Percentiles rank a stretch among this genome's conserved stretches.
These are phyloP conservation scores for Gentiana dahurica DNA, from an alignment of 257 asterid genomes.

Conservation along the genomic window DNA sequence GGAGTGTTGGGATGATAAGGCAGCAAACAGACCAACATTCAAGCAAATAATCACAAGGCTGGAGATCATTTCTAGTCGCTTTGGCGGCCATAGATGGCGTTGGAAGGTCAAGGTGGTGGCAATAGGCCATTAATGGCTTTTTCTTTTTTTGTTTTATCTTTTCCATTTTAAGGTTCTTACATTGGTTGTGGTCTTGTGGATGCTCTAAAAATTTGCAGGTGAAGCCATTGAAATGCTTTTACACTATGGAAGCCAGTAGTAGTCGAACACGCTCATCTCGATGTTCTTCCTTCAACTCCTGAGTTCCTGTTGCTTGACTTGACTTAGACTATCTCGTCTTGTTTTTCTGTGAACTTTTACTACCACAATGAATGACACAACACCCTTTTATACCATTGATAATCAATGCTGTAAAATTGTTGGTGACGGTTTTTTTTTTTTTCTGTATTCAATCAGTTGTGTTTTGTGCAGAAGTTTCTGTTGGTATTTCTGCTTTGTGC, in stretches of 20 bases:
- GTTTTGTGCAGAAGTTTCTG: not conserved
- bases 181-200: not conserved
- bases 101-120: constrained; percentile 47
- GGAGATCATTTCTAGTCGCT: constrained; percentile 48
- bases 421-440: not conserved
- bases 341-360: not conserved
- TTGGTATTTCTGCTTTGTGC: no score
- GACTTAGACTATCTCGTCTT: not conserved
- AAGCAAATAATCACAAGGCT: constrained; percentile 77
- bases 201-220: constrained; percentile 32
- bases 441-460: not conserved
- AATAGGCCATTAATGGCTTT: not conserved
- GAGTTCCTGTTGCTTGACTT: constrained; percentile 6
- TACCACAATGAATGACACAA: not conserved
- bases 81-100: constrained; percentile 66
- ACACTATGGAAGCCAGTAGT: constrained; percentile 39
- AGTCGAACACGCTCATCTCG: constrained; percentile 33
- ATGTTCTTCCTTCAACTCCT: constrained; percentile 22
- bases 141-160: not conserved
- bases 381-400: not conserved
- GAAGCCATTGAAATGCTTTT: constrained; percentile 71
- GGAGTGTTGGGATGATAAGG: constrained; percentile 77
- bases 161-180: not conserved
- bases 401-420: not conserved
- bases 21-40: constrained; percentile 70